These are phyloP conservation scores for Hyphopichia homilentoma DNA, from an alignment of 805 yeast genomes.

Conservation along the genomic window DNA sequence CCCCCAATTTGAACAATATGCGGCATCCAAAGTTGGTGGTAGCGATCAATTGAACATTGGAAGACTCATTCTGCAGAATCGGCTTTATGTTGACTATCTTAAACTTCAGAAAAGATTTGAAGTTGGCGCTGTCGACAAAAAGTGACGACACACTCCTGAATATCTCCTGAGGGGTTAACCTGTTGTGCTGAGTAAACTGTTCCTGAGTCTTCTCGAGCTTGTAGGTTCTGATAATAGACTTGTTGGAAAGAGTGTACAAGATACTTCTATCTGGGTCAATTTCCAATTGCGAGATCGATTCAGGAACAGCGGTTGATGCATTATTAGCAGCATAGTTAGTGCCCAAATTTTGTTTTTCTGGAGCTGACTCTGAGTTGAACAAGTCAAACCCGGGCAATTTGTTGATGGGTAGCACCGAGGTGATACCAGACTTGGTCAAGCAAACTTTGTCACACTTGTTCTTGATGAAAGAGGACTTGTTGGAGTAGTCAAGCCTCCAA, in stretches of 20 bases:
- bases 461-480: slow-evolving; percentile 81
- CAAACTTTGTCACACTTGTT: slow-evolving; percentile 82
- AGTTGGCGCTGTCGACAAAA: slow-evolving; percentile 53
- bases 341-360: slow-evolving; percentile 9
- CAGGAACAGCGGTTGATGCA: slow-evolving; percentile 34
- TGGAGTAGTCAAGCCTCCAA: slow-evolving; percentile 85
- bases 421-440: slow-evolving; percentile 60
- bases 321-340: slow-evolving; percentile 9
- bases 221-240: slow-evolving; percentile 79
- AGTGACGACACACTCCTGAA: slow-evolving; percentile 47
- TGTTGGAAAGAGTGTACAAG: slow-evolving; percentile 77
- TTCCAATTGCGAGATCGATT: slow-evolving; percentile 57
- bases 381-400: slow-evolving; percentile 32
- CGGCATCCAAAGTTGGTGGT: slow-evolving; percentile 83
- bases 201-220: slow-evolving; percentile 46
- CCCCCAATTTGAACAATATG: slow-evolving; percentile 54
- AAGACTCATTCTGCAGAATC: slow-evolving; percentile 62
- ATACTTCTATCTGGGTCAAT: slow-evolving; percentile 76
- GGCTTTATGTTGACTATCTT: slow-evolving; percentile 60
- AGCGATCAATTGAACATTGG: slow-evolving; percentile 70
- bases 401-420: slow-evolving; percentile 33
- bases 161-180: slow-evolving; percentile 43
- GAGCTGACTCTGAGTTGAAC: slow-evolving; percentile 19
- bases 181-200: slow-evolving; percentile 31
- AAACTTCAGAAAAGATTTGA: slow-evolving; percentile 46